A percentile compares a stretch with the other conserved stretches of the same genome.
phyloP scores from a whole-genome alignment of 768 basidiomycete species.

The Piloderma croceum region DNA sequence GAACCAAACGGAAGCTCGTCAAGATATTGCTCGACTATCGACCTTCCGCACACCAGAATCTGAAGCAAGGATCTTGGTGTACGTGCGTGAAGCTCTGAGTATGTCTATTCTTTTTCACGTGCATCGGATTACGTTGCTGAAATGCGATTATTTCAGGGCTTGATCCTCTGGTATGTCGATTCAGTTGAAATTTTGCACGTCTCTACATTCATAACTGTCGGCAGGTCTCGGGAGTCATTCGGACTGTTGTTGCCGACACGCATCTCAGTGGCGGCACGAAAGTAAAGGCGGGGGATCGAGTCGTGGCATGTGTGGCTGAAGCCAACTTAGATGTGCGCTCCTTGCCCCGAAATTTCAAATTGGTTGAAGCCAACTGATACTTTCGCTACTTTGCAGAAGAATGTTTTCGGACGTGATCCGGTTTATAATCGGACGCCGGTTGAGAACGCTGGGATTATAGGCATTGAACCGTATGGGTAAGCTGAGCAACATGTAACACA shows the following conservation, averaged over 20 bases:
- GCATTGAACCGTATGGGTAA: slow-evolving; percentile 1
- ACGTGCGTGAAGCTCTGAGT: slow-evolving; percentile 46
- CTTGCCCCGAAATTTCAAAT: slow-evolving; percentile 4
- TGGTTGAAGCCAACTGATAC: slow-evolving; percentile 13
- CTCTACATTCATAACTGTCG: not conserved
- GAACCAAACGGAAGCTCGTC: slow-evolving; percentile 27
- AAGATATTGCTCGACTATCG: slow-evolving; percentile 36
- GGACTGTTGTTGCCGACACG: slow-evolving; percentile 26
- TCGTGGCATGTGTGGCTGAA: slow-evolving; percentile 32
- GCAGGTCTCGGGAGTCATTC: slow-evolving; percentile 38
- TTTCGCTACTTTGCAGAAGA: not conserved
- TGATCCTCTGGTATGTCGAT: slow-evolving; percentile 27
- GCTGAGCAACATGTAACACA: not conserved
- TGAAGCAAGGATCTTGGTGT: slow-evolving; percentile 31
- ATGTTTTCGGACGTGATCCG: not conserved
- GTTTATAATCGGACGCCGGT: not conserved
- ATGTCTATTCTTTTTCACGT: slow-evolving; percentile 12
- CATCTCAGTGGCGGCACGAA: slow-evolving; percentile 19
- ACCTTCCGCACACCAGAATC: slow-evolving; percentile 20
- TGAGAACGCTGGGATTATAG: not conserved
- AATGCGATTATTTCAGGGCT: slow-evolving; percentile 23
- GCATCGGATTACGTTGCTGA: not conserved
- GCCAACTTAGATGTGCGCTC: slow-evolving; percentile 35
- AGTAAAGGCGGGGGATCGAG: slow-evolving; percentile 25
- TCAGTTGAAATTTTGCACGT: slow-evolving; percentile 4